Base-by-base conservation (phyloP, 768 basidiomycete genomes). In the Tylopilus plumbeoviolaceoides region DNA sequence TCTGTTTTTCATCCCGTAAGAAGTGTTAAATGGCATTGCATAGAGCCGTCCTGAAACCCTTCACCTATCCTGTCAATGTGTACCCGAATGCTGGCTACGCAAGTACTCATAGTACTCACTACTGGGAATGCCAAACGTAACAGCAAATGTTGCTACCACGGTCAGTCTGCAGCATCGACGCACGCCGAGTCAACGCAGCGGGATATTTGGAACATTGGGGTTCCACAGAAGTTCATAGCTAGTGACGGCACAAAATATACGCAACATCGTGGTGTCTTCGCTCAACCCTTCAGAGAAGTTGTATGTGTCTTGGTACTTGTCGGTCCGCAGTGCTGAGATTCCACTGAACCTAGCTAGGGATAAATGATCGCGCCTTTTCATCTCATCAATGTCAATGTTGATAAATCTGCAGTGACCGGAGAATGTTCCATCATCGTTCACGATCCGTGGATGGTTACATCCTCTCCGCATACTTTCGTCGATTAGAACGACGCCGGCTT, bases 141-240 rank as follows among this genome's bases (percentile, higher is more conserved):
- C 70, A 14, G 71, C 67, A 0, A 64, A 73, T 15, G 66, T 36
- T 6, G 53, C 54, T 9, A 45, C 31, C 1, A 56, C 27, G 61
- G 53, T 21, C 50, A 54, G 7, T 54, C 5, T n/a, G n/a, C n/a
- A n/a, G n/a, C n/a, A n/a, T 23, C 23, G 23, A 23, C 23, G 23
- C 23, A 23, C 23, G 23, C 23, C 5, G 23, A 23, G 11, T 64
- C 81, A n/a, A 14, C 82, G n/a, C 59, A 76, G 23, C 67, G 73
- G 35, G 79, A 82, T 53, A 72, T 82, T 81, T 62, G 67, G 60
- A 4, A 78, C 77, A 2, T 56, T 82, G 45, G 70, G 71, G 4
- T 45, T 79, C 52, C 77, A 76, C 49, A 63, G 54, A 23, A 76
- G 72, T 54, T 75, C 74, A 47, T 81, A 75, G 57, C 62, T 71